A percentile compares a stretch with the other conserved stretches of the same genome.
These are phyloP conservation scores for Coemansia aciculifera DNA, from an alignment of 192 early-diverging fungal genomes.

Conservation along the genomic window DNA sequence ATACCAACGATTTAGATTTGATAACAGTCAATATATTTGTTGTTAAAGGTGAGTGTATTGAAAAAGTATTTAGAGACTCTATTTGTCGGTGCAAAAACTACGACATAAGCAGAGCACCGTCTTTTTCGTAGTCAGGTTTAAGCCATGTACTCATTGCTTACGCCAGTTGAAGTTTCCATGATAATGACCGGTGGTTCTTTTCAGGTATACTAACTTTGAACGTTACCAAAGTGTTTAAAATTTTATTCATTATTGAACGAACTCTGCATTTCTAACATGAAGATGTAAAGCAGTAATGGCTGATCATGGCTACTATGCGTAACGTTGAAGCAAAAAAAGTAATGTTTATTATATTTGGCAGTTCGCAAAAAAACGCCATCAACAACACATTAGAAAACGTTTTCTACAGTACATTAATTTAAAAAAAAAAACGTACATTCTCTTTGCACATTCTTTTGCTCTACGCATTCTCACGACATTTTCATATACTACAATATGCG, in stretches of 20 bases:
- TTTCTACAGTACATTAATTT: not conserved
- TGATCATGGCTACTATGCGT: conserved; percentile 1
- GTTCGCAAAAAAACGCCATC: not conserved
- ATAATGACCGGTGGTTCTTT: too few relatives aligned
- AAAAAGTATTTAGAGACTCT: too few relatives aligned
- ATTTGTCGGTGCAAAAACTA: too few relatives aligned
- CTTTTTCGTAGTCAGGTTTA: too few relatives aligned
- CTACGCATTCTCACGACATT: not conserved
- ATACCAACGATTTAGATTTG: not conserved
- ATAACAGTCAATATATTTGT: too few relatives aligned
- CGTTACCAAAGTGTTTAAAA: too few relatives aligned
- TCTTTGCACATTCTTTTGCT: not conserved
- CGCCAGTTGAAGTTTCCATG: too few relatives aligned
- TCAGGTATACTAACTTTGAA: too few relatives aligned
- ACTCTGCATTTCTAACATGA: too few relatives aligned
- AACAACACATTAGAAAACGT: not conserved
- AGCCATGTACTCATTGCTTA: too few relatives aligned
- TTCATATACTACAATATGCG: not conserved
- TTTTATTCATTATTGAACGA: not conserved
- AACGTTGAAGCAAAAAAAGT: conserved; percentile 1
- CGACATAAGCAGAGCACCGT: too few relatives aligned
- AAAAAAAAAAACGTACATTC: not conserved
- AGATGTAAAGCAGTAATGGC: not conserved
- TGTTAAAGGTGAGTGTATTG: not conserved
- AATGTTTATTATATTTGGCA: not conserved